Conservation (phyloP, 768 basidiomycete genomes). For the Russula sp. region DNA sequence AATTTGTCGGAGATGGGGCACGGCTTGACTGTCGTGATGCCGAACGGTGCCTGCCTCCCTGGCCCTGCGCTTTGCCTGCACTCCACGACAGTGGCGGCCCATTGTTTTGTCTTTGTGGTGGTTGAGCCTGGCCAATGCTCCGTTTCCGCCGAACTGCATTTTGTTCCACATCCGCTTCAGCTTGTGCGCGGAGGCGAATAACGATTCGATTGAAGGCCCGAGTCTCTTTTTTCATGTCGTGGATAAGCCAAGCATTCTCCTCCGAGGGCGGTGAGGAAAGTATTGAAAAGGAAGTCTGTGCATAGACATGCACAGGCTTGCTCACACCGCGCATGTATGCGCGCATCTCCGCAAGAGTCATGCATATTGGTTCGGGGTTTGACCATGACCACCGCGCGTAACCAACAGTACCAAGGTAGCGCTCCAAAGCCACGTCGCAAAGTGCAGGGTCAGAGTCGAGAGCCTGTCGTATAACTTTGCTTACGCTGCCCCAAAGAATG, state of each 20-base stretch:
- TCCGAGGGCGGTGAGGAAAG: constrained; percentile 47
- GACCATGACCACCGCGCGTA: constrained; percentile 63
- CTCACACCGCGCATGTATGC: constrained; percentile 79
- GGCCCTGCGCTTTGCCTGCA: constrained; percentile 24
- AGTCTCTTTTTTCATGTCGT: constrained; percentile 55
- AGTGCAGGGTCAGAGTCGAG: constrained; percentile 51
- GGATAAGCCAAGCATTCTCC: constrained; percentile 46
- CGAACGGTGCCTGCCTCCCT: constrained; percentile 17
- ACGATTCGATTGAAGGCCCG: constrained; percentile 80
- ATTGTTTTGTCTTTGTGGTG: constrained; percentile 10
- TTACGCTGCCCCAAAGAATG: constrained; percentile 49
- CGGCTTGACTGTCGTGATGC: constrained; percentile 54
- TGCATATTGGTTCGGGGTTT: constrained; percentile 52
- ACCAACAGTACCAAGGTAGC: constrained; percentile 68
- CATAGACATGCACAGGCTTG: constrained; percentile 70
- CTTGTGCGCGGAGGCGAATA: constrained; percentile 72
- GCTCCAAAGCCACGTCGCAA: constrained; percentile 63
- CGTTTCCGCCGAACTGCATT: constrained; percentile 14
- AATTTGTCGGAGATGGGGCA: constrained; percentile 61
- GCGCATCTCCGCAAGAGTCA: constrained; percentile 74
- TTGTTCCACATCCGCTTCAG: constrained; percentile 53
- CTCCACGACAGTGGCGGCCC: constrained; percentile 29
- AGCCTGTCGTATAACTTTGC: constrained; percentile 49
- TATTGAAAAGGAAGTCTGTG: constrained; percentile 55
- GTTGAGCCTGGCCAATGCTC: constrained; percentile 22